Evolutionary conservation across 176 grass and related monocot genomes (phyloP), one percentile per base, ranked within the genome.

Genomic region (Stipa capillata): DNA sequence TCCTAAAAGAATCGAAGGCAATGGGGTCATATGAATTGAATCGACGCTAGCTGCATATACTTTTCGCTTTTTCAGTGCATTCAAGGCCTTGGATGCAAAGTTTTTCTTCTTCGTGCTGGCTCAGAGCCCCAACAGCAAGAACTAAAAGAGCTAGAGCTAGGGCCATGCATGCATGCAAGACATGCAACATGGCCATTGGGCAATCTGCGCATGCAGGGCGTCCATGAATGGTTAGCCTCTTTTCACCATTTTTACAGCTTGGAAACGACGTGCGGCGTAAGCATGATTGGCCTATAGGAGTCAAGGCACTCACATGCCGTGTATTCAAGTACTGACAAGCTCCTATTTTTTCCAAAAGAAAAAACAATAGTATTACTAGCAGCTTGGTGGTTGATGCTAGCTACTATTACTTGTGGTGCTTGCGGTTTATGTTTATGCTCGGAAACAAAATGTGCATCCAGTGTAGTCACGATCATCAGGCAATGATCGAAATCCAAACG

Each of bases 221-320:
- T 44, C 76, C 85, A 71, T 68, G 63, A 61, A 77, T 21, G 36
- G 1, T n/a, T 15, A 45, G 20, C 73, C 64, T 54, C 35, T 39
- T 72, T 56, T 29, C 33, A 18, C 60, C 41, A 74, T 84, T 52
- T 84, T 69, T 84, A 88, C 81, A 84, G 86, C 50, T 79, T 34
- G 10, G 31, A 69, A 83, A n/a, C 32, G 10, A 66, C 7, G 15
- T n/a, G n/a, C n/a, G n/a, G 32, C 14, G 57, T 64, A 36, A 16
- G 65, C 78, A 58, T 76, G 63, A 76, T 18, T 18, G 24, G n/a
- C n/a, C 49, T n/a, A 27, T 41, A 39, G 12, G 75, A 88, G 69
- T 80, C 76, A 84, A 88, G 76, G 14, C 51, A 18, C 45, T 84
- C 86, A 79, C 81, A 69, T 80, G 87, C 24, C 42, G 20, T 88